Evolutionary conservation across 805 yeast genomes (phyloP).

Genomic region (Hanseniaspora valbyensis): DNA sequence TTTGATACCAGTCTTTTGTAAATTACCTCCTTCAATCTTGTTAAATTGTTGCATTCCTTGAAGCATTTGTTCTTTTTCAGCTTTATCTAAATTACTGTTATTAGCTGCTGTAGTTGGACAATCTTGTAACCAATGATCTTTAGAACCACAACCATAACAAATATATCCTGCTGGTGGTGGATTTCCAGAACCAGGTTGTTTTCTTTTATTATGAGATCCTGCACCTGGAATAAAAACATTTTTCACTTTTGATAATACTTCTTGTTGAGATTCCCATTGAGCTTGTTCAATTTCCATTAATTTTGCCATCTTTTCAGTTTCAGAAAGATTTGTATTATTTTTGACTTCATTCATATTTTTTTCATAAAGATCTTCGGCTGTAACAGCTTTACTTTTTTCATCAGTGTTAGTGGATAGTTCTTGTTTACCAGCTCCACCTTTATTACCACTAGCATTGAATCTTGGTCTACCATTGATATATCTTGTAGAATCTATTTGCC

Average conservation of each 20-base stretch:
- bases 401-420: constrained; percentile 10
- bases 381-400: constrained; percentile 20
- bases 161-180: constrained; percentile 90
- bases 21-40: constrained; percentile 14
- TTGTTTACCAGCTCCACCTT: constrained; percentile 20
- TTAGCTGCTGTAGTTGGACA: constrained; percentile 46
- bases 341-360: constrained; percentile 14
- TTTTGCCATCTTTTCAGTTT: constrained; percentile 76
- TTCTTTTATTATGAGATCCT: constrained; percentile 1
- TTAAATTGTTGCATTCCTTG: constrained; percentile 42
- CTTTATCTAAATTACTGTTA: constrained; percentile 44
- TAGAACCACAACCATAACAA: constrained; percentile 92
- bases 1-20: constrained; percentile 29
- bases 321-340: constrained; percentile 42
- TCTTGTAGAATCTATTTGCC: constrained; percentile 46
- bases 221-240: constrained; percentile 34
- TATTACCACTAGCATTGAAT: constrained; percentile 25
- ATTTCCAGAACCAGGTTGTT: constrained; percentile 15
- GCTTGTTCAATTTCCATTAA: constrained; percentile 91
- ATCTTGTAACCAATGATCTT: constrained; percentile 90
- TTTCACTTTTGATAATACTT: constrained; percentile 74
- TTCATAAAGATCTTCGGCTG: constrained; percentile 16
- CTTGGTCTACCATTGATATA: constrained; percentile 65
- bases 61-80: constrained; percentile 51
- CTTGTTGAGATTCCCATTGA: constrained; percentile 93